A percentile compares a stretch with the other conserved stretches of the same genome.
phyloP scores from a whole-genome alignment of 1,284 basidiomycete genomes.

The Phylloboletellus chloephorus region DNA sequence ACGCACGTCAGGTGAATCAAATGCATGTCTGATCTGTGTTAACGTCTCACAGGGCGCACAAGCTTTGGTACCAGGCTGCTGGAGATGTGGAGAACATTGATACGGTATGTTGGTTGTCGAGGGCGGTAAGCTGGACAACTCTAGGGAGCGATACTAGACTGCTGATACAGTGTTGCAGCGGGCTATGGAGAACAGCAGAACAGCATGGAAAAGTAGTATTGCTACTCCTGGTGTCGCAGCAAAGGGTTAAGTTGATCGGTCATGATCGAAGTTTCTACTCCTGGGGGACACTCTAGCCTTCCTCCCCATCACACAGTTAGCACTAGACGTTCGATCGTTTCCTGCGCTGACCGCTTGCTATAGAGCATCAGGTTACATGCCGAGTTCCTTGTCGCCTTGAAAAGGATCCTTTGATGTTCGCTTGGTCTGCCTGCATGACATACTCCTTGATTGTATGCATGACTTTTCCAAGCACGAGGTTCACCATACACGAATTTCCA shows the following conservation, averaged over 20 bases:
- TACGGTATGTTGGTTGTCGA: conserved; percentile 50
- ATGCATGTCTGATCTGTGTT: not conserved
- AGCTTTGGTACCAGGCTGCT: conserved; percentile 34
- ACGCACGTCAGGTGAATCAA: conserved; percentile 31
- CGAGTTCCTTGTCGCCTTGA: conserved; percentile 40
- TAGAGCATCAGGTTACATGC: conserved; percentile 45
- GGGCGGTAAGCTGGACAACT: conserved; percentile 32
- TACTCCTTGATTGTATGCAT: not conserved
- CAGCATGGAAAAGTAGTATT: conserved; percentile 33
- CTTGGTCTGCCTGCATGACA: conserved; percentile 15
- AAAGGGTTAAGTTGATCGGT: conserved; percentile 54
- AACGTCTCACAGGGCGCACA: conserved; percentile 22
- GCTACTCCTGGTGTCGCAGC: conserved; percentile 50
- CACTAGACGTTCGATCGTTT: not conserved
- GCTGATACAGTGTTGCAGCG: conserved; percentile 28
- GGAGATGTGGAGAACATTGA: conserved; percentile 42
- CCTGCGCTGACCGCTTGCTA: not conserved
- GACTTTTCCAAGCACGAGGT: conserved; percentile 28
- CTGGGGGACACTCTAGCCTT: conserved; percentile 55
- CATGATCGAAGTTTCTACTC: conserved; percentile 41
- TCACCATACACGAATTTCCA: conserved; percentile 43
- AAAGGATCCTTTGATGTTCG: conserved; percentile 33
- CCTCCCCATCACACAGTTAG: conserved; percentile 42
- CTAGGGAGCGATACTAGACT: not conserved
- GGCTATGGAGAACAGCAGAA: conserved; percentile 28